Evolutionary conservation across 768 basidiomycete genomes (phyloP).

Genomic region (Hygrophorus russula): DNA sequence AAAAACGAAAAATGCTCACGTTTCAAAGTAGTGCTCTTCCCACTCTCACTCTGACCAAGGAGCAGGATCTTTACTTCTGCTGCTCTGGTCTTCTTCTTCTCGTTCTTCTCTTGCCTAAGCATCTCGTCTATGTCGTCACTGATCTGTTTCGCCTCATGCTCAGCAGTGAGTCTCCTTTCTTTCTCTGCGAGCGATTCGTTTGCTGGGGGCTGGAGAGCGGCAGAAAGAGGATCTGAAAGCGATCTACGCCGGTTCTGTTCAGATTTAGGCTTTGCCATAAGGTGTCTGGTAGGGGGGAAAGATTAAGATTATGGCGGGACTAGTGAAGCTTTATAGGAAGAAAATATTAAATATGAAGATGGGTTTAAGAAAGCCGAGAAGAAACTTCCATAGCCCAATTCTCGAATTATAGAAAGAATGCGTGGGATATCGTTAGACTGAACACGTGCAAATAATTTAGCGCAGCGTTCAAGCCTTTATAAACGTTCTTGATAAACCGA

Average conservation of each 20-base stretch:
- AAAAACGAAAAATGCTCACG: slow-evolving; percentile 42
- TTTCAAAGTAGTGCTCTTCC: slow-evolving; percentile 81
- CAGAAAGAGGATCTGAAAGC: slow-evolving; percentile 61
- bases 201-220: slow-evolving; percentile 54
- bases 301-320: no score
- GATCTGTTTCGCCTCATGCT: slow-evolving; percentile 60
- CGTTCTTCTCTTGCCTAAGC: slow-evolving; percentile 54
- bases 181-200: slow-evolving; percentile 63
- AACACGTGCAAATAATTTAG: no score
- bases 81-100: slow-evolving; percentile 40
- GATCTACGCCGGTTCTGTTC: slow-evolving; percentile 23
- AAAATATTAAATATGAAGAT: no score
- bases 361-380: no score
- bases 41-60: slow-evolving; percentile 83
- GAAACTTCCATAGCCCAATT: no score
- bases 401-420: no score
- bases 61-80: slow-evolving; percentile 67
- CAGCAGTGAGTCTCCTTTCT: slow-evolving; percentile 51
- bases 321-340: no score
- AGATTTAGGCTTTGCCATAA: slow-evolving; percentile 2
- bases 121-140: slow-evolving; percentile 75
- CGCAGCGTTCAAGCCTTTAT: no score
- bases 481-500: no score
- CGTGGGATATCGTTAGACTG: no score
- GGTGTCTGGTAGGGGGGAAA: background rate